Evolutionary conservation across 2,329 filamentous ascomycete genomes (phyloP).

Genomic region (Fusarium sp.): DNA sequence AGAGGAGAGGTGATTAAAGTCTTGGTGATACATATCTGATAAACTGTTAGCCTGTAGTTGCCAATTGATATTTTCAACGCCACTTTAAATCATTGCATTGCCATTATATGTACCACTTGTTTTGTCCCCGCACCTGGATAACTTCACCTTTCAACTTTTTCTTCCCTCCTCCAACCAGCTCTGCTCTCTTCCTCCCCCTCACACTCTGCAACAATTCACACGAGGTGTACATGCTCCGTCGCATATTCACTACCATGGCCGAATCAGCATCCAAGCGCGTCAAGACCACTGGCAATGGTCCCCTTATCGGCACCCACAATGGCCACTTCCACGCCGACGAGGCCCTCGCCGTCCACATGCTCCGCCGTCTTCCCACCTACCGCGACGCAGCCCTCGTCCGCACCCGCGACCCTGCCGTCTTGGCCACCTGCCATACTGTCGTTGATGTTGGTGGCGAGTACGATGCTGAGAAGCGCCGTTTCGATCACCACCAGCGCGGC

Average conservation of each 20-base stretch:
- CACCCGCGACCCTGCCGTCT: constrained; percentile 84
- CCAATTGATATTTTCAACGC: background rate
- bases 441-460: constrained; percentile 99
- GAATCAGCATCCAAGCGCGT: constrained; percentile 83
- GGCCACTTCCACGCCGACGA: constrained; percentile 99
- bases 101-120: constrained; percentile 12
- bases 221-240: constrained; percentile 50
- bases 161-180: background rate
- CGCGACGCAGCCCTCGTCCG: constrained; percentile 79
- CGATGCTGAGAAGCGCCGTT: constrained; percentile 80
- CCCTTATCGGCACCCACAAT: constrained; percentile 92
- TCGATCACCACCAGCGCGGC: constrained; percentile 96
- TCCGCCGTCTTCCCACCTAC: constrained; percentile 89
- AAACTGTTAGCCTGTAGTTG: background rate
- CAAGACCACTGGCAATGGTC: constrained; percentile 73
- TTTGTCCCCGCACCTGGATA: constrained; percentile 18
- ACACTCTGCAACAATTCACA: constrained; percentile 8
- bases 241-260: constrained; percentile 58
- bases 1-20: background rate
- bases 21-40: background rate
- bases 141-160: constrained; percentile 25
- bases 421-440: constrained; percentile 90
- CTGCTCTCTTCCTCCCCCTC: constrained; percentile 1
- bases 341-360: constrained; percentile 95
- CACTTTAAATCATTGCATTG: constrained; percentile 5